These are phyloP conservation scores for grape (Vitis vinifera) DNA, from an alignment of 164 flowering plant genomes.

Conservation along the genomic window DNA sequence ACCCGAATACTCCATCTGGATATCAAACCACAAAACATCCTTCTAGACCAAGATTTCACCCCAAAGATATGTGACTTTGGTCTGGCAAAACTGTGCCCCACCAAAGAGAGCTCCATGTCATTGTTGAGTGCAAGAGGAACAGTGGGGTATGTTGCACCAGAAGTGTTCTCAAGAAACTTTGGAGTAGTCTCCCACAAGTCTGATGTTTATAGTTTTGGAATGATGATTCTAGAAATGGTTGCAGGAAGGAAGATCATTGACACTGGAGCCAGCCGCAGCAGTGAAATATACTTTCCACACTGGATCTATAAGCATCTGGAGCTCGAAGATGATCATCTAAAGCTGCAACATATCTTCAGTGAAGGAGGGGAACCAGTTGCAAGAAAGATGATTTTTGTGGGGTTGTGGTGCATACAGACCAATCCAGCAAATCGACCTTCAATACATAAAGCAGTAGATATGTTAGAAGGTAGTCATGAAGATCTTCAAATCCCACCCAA, in stretches of 20 bases:
- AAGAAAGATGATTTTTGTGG: constrained; percentile 25
- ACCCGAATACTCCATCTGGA: constrained; percentile 27
- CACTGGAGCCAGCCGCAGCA: background rate
- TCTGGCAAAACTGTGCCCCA: constrained; percentile 22
- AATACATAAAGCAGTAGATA: constrained; percentile 30
- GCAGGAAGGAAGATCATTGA: constrained; percentile 15
- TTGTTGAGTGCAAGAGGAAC: constrained; percentile 29
- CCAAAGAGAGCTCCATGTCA: constrained; percentile 23
- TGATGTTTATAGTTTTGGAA: constrained; percentile 32
- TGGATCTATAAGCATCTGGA: constrained; percentile 24
- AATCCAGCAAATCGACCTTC: constrained; percentile 26
- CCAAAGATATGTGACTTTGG: constrained; percentile 39
- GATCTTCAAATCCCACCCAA: constrained; percentile 24
- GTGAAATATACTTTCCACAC: constrained; percentile 21
- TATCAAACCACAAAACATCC: constrained; percentile 37
- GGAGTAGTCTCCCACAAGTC: constrained; percentile 29
- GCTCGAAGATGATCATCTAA: background rate
- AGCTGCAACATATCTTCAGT: background rate
- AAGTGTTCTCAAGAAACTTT: constrained; percentile 16
- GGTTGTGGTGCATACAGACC: constrained; percentile 33
- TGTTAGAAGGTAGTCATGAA: constrained; percentile 21
- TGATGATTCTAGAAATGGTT: constrained; percentile 34
- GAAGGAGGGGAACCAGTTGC: constrained; percentile 13
- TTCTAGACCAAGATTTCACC: constrained; percentile 20
- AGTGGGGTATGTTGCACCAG: constrained; percentile 33